Base-by-base conservation (phyloP, 306 rosid genomes). In the Acacia confusa region DNA sequence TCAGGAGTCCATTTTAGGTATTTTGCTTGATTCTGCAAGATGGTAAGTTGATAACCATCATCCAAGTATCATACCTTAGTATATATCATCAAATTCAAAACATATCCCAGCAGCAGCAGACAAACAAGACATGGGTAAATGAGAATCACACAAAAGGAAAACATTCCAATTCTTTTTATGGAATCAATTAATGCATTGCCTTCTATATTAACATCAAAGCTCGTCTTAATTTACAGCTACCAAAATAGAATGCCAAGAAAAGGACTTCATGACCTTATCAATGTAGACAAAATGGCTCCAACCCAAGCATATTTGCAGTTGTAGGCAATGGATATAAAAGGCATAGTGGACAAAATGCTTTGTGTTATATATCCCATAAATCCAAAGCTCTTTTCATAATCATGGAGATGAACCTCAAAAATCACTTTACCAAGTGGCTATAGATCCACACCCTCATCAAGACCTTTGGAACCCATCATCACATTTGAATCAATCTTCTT, bases 401-500 rank as follows among this genome's bases (percentile, higher is more conserved):
- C 45, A 43, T 50, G 30, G 10, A 13, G 40, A 63, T 30, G 69
- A 63, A 78, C 69, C 81, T 45, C 50, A 71, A 17, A 79, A 76
- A 52, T 20, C 80, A 61, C 38, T 66, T 64, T 67, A 7, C 36
- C 73, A 57, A 76, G 76, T 20, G 73, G 81, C 75, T 45, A 96
- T 61, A 84, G 87, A 87, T 96, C 99, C 44, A 96, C 97, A 71
- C 99, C 97, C 84, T 93, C 99, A 40, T 96, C 97, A 2, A 96
- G 97, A 83, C 99, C 98, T 82, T 88, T 96, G 74, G 98, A 96
- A 70, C 98, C 77, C 45, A 96, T 92, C 98, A 96, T 92, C 69
- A 96, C 99, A 73, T 96, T 96, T 36, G 98, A 89, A 84, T 92
- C 98, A 57, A 93, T 93, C 74, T 96, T 98, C 85, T 96, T 96